A percentile compares a stretch with the other conserved stretches of the same genome.
Evolutionary conservation across 106 monocot species (phyloP).

Genomic region (Dactylorhiza incarnata): DNA sequence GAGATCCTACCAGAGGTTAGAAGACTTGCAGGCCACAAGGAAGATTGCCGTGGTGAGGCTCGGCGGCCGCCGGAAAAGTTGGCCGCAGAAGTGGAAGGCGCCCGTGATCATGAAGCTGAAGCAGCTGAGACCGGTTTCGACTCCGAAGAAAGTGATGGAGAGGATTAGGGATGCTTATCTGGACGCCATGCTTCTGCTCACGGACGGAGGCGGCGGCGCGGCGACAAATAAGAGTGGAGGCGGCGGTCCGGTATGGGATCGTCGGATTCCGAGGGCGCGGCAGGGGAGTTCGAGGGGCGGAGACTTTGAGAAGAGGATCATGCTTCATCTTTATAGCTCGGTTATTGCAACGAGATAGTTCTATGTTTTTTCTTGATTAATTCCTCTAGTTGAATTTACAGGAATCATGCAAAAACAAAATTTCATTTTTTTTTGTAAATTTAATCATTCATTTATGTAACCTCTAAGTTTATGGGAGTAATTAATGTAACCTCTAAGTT

Average conservation of each 20-base stretch:
- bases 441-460: too few relatives aligned
- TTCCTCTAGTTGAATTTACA: too few relatives aligned
- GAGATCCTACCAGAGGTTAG: conserved; percentile 10
- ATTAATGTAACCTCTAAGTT: too few relatives aligned
- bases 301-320: conserved; percentile 22
- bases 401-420: too few relatives aligned
- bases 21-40: background rate
- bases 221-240: background rate
- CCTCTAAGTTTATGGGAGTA: too few relatives aligned
- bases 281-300: background rate
- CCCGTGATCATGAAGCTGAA: conserved; percentile 5
- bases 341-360: background rate
- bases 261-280: conserved; percentile 19
- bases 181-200: conserved; percentile 18
- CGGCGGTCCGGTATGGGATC: conserved; percentile 11
- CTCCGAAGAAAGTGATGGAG: conserved; percentile 5
- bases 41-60: conserved; percentile 2
- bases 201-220: conserved; percentile 11
- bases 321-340: conserved; percentile 13
- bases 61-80: conserved; percentile 7
- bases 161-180: conserved; percentile 21
- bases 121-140: background rate
- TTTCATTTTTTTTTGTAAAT: too few relatives aligned
- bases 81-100: background rate
- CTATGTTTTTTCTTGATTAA: too few relatives aligned